Evolutionary conservation across 2,329 filamentous ascomycete genomes (phyloP).

Genomic region (Tolypocladium amazonense): DNA sequence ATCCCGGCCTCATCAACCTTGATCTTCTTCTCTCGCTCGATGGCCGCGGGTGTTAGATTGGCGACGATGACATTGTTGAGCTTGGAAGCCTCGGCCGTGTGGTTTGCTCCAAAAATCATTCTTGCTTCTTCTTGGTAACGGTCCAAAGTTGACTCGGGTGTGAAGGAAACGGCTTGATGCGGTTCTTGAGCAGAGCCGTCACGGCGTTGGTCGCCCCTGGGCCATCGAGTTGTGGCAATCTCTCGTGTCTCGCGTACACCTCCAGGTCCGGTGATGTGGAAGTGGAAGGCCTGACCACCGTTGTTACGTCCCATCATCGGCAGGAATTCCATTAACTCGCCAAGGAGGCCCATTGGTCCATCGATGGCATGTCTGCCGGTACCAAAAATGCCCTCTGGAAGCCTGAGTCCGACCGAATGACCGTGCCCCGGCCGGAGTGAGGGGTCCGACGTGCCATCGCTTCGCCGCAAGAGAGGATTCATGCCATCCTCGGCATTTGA

Average conservation of each 20-base stretch:
- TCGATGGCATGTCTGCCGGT: conserved; percentile 27
- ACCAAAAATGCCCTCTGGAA: conserved; percentile 35
- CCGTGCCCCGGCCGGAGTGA: conserved; percentile 37
- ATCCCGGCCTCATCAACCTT: conserved; percentile 49
- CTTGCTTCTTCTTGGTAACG: conserved; percentile 87
- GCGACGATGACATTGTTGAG: conserved; percentile 61
- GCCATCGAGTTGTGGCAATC: conserved; percentile 27
- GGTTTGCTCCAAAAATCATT: conserved; percentile 65
- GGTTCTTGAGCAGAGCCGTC: conserved; percentile 46
- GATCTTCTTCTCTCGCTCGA: conserved; percentile 66
- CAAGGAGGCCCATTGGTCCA: conserved; percentile 43
- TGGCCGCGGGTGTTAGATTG: conserved; percentile 70
- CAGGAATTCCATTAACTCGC: conserved; percentile 45
- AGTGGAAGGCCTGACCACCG: conserved; percentile 43
- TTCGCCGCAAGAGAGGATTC: conserved; percentile 75
- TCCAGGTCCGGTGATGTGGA: conserved; percentile 44
- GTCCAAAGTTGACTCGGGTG: conserved; percentile 56
- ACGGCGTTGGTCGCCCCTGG: conserved; percentile 36
- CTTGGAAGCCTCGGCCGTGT: conserved; percentile 54
- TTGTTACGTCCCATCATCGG: conserved; percentile 34
- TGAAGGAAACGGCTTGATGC: conserved; percentile 66
- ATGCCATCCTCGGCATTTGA: conserved; percentile 65
- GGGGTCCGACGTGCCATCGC: conserved; percentile 30
- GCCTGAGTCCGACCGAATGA: conserved; percentile 43
- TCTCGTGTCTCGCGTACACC: conserved; percentile 42